Conservation (phyloP, 2,329 filamentous ascomycete genomes). For the Calonectria fujianensis region DNA sequence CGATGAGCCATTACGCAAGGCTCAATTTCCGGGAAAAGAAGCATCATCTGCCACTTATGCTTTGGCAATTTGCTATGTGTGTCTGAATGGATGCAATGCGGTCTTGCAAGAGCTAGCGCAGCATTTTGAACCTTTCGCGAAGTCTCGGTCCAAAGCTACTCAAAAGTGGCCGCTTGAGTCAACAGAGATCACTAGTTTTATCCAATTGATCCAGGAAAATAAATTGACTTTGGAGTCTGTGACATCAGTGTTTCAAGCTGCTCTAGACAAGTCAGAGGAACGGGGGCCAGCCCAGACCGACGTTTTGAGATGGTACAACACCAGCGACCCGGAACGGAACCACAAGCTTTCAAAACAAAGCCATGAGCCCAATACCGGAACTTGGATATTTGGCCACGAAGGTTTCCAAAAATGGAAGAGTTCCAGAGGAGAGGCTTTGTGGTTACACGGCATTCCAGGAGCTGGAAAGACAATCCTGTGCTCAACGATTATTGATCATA, state of each 20-base stretch:
- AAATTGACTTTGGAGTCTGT: constrained; percentile 1
- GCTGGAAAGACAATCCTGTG: constrained; percentile 11
- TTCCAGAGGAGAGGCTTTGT: background rate
- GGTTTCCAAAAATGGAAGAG: background rate
- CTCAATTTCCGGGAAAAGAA: background rate
- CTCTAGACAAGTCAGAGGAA: background rate
- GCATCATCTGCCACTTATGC: background rate
- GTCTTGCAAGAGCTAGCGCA: background rate
- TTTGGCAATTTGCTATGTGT: background rate
- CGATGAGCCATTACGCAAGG: background rate
- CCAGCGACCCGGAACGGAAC: constrained; percentile 10
- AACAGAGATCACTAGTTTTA: background rate
- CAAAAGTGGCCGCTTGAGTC: background rate
- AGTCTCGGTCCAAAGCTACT: background rate
- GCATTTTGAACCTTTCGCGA: background rate
- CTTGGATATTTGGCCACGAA: constrained; percentile 3
- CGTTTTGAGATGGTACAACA: constrained; percentile 14
- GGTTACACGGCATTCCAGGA: constrained; percentile 10
- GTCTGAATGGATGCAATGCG: background rate
- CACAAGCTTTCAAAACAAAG: background rate
- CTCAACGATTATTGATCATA: background rate
- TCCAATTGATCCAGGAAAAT: background rate
- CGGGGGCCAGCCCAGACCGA: background rate
- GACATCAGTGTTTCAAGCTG: background rate
- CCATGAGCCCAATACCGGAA: constrained; percentile 12